Evolutionary conservation across 2,329 filamentous ascomycete genomes (phyloP).

Genomic region (Grosmannia clavigera): DNA sequence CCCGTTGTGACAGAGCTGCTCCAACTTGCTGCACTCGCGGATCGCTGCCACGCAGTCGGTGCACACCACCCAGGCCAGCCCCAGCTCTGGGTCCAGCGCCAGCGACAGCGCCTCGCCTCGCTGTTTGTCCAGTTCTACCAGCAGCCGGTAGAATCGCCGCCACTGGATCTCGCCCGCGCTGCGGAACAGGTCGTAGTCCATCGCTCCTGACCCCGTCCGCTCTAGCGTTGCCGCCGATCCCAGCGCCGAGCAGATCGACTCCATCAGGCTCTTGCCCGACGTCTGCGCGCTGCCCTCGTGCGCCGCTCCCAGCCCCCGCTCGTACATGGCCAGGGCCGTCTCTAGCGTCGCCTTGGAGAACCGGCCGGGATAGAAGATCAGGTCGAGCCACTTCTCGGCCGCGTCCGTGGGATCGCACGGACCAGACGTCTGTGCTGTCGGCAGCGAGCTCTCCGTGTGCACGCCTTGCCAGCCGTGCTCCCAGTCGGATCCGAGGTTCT

Average conservation of each 20-base stretch:
- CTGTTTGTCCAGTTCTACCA: conserved; percentile 76
- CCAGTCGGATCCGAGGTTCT: conserved; percentile 51
- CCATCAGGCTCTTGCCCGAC: conserved; percentile 47
- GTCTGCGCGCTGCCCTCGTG: conserved; percentile 22
- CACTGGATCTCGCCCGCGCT: conserved; percentile 69
- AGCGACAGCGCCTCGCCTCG: conserved; percentile 72
- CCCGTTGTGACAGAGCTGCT: conserved; percentile 62
- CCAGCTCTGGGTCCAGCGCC: conserved; percentile 55
- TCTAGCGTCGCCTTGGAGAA: conserved; percentile 73
- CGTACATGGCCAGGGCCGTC: conserved; percentile 71
- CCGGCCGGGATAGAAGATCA: conserved; percentile 70
- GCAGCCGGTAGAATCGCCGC: conserved; percentile 77
- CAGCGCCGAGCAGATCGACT: conserved; percentile 63
- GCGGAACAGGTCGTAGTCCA: conserved; percentile 67
- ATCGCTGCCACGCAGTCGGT: conserved; percentile 72
- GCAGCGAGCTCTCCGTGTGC: conserved; percentile 41
- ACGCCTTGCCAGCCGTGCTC: conserved; percentile 58
- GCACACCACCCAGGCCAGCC: conserved; percentile 73
- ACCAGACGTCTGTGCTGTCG: conserved; percentile 44
- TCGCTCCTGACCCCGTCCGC: conserved; percentile 46
- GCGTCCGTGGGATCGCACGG: conserved; percentile 55
- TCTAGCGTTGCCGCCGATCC: conserved; percentile 55
- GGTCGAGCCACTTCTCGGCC: conserved; percentile 75
- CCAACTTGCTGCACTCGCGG: conserved; percentile 65
- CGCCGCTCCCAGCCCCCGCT: conserved; percentile 42